Conservation (phyloP, 2,329 filamentous ascomycete genomes). For the Hypoxylon sp. region DNA sequence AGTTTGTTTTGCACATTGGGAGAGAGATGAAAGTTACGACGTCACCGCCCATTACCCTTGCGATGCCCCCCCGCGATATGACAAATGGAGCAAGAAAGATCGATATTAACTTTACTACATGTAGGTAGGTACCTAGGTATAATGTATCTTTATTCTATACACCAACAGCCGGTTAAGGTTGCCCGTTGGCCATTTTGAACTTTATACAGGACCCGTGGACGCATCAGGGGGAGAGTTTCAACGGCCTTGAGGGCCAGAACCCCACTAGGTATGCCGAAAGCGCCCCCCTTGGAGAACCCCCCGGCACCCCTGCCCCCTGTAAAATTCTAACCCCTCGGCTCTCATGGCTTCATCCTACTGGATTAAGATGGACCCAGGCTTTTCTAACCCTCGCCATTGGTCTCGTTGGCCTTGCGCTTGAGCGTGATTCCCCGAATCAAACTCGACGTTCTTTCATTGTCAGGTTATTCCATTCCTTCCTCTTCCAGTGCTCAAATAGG, state of each 20-base stretch:
- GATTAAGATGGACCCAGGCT: conserved; percentile 43
- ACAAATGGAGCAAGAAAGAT: conserved; percentile 5
- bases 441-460: conserved; percentile 37
- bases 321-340: conserved; percentile 47
- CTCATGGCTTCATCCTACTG: conserved; percentile 45
- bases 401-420: conserved; percentile 38
- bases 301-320: conserved; percentile 33
- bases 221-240: conserved; percentile 10
- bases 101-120: background rate
- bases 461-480: conserved; percentile 40
- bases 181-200: conserved; percentile 11
- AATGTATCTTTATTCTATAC: conserved; percentile 14
- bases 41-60: conserved; percentile 32
- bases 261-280: conserved; percentile 44
- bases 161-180: conserved; percentile 20
- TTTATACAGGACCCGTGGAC: conserved; percentile 10
- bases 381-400: conserved; percentile 42
- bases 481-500: conserved; percentile 40
- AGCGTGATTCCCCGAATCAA: conserved; percentile 48
- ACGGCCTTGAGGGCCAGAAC: conserved; percentile 25
- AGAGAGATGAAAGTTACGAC: conserved; percentile 25
- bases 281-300: conserved; percentile 34
- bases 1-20: conserved; percentile 16
- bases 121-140: conserved; percentile 2
- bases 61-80: conserved; percentile 1